Evolutionary conservation across 352 stramenopile species (phyloP), one percentile per base, ranked within the genome.

Genomic region (Globisporangium cylindrosporum): DNA sequence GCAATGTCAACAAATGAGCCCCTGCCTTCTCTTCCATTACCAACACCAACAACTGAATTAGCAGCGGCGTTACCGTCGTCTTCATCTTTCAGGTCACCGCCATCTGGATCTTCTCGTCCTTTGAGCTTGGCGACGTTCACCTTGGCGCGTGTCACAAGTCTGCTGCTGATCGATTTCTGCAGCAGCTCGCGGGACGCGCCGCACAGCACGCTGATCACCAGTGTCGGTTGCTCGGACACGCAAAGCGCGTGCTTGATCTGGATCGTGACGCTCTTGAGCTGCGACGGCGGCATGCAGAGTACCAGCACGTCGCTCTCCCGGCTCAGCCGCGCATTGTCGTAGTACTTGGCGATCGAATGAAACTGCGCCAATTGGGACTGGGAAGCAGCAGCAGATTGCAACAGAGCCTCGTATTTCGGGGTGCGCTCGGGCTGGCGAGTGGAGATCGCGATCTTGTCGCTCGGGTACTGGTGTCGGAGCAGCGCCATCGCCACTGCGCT

Each of bases 261-360:
- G 56, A 91, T 88, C 25, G 71, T 67, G 27, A 93, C 81, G 60
- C 73, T 86, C 59, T 89, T 89, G 64, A 93, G 72, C 69, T 93
- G 85, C 29, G 82, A 78, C 34, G 85, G 80, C 41, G 81, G 77
- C 70, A 90, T 85, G 64, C 82, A 91, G 10, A 93, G 64, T 43
- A 91, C 65, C 27, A 93, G 64, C 0, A 93, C 58, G 65, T 91
- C 78, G 57, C 71, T 82, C 62, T 91, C 81, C 24, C 72, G 64
- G 12, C 76, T 78, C 22, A 86, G 24, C 8, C 84, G 78, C 15
- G 76, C 73, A 25, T 91, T 92, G 71, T 92, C 82, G 61, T 85
- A 81, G 72, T 81, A 82, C 20, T 79, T 78, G 51, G 66, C 5
- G 12, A 89, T 65, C 20, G 69, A 38, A 32, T 89, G 73, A 58